phyloP scores from a whole-genome alignment of 1,284 basidiomycete species.

The Stygiomarasmius scandens region DNA sequence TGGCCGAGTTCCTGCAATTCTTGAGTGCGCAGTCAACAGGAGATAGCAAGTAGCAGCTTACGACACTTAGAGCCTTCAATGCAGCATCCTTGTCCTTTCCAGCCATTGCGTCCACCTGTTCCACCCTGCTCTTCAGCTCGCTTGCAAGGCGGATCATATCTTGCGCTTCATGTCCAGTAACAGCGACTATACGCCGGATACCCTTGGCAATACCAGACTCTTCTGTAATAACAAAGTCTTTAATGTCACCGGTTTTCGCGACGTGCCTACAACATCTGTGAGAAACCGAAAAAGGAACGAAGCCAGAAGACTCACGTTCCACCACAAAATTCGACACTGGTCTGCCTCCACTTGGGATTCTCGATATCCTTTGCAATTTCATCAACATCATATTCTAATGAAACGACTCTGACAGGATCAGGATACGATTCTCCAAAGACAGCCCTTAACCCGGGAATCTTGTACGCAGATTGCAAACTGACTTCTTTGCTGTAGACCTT shows the following conservation, averaged over 20 bases:
- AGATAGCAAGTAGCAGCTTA: constrained; percentile 39
- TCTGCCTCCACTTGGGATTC: constrained; percentile 88
- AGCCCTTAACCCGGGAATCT: constrained; percentile 92
- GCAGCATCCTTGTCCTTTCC: constrained; percentile 86
- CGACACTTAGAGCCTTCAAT: constrained; percentile 81
- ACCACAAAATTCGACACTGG: constrained; percentile 97
- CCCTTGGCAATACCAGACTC: constrained; percentile 99
- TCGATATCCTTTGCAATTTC: constrained; percentile 85
- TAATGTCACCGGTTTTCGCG: constrained; percentile 93
- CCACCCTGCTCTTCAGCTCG: constrained; percentile 66
- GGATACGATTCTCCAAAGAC: constrained; percentile 99
- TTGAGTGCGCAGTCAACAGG: background rate
- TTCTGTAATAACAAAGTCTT: constrained; percentile 92
- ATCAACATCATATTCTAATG: constrained; percentile 85
- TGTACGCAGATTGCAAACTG: constrained; percentile 77
- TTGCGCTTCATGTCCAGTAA: constrained; percentile 93
- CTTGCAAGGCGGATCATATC: constrained; percentile 77
- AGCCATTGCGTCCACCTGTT: constrained; percentile 62
- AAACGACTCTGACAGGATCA: constrained; percentile 95
- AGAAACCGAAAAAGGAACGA: constrained; percentile 2
- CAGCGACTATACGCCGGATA: constrained; percentile 91
- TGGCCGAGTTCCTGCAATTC: constrained; percentile 80
- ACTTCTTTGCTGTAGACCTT: constrained; percentile 90
- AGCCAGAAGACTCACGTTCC: constrained; percentile 74
- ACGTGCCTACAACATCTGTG: constrained; percentile 69